Evolutionary conservation across 768 basidiomycete genomes (phyloP).

Genomic region (Auricularia cornea): DNA sequence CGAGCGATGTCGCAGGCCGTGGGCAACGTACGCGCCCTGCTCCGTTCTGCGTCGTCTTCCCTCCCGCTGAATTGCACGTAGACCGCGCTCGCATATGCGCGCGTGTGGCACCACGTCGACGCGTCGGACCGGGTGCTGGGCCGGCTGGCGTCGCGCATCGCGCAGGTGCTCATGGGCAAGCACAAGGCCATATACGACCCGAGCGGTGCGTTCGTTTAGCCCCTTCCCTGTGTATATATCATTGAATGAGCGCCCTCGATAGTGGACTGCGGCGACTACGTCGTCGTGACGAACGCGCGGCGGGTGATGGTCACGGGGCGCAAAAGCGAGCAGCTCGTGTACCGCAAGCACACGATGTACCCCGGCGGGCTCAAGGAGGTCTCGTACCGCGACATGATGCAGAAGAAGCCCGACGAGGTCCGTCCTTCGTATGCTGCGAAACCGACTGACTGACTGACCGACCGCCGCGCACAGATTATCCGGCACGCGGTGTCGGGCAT

Average conservation of each 20-base stretch:
- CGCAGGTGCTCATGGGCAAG: slow-evolving; percentile 96
- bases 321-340: slow-evolving; percentile 81
- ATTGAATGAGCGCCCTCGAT: no score
- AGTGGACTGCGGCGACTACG: slow-evolving; percentile 99
- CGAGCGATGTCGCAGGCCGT: slow-evolving; percentile 66
- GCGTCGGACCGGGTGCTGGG: slow-evolving; percentile 87
- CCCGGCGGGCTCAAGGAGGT: slow-evolving; percentile 92
- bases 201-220: slow-evolving; percentile 45
- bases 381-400: slow-evolving; percentile 76
- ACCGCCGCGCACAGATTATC: no score
- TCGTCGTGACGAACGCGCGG: slow-evolving; percentile 85
- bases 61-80: slow-evolving; percentile 23
- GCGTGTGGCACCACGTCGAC: slow-evolving; percentile 94
- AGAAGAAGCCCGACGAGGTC: slow-evolving; percentile 83
- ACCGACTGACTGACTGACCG: no score
- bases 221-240: neutral
- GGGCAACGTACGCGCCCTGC: slow-evolving; percentile 55
- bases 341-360: slow-evolving; percentile 84
- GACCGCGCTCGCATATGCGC: slow-evolving; percentile 94
- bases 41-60: neutral
- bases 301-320: slow-evolving; percentile 80
- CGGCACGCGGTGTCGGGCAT: slow-evolving; percentile 94
- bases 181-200: slow-evolving; percentile 98
- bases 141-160: slow-evolving; percentile 89
- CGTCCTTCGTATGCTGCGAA: no score